A percentile compares a stretch with the other conserved stretches of the same genome.
phyloP scores from a whole-genome alignment of 345 rosid genomes.

The Iberis pinnata region DNA sequence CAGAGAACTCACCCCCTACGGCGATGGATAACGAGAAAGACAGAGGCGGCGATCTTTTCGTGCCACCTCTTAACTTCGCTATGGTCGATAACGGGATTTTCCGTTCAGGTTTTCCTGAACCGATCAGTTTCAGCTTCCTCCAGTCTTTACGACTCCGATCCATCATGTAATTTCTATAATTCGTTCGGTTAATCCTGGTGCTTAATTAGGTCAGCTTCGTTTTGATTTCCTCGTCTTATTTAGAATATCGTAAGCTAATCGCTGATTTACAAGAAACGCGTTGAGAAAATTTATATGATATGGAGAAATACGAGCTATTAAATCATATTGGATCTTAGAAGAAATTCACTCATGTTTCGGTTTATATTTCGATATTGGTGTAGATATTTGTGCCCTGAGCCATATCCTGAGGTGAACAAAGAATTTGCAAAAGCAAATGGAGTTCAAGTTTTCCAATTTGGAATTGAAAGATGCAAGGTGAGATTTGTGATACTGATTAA shows the following conservation, averaged over 20 bases:
- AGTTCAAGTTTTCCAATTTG: conserved; percentile 64
- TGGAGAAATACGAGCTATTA: not conserved
- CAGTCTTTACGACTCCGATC: conserved; percentile 58
- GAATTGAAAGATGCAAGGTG: conserved; percentile 72
- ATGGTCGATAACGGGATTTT: conserved; percentile 63
- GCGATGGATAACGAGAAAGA: conserved; percentile 25
- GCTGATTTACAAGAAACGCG: not conserved
- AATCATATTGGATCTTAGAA: no score
- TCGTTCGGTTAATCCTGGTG: not conserved
- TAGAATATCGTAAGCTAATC: not conserved
- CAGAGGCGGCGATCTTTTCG: conserved; percentile 37
- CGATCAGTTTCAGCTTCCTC: conserved; percentile 60
- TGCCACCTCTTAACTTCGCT: conserved; percentile 73
- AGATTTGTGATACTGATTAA: not conserved
- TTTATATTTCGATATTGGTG: not conserved
- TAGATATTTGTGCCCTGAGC: conserved; percentile 68
- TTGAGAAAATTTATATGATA: not conserved
- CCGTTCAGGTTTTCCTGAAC: conserved; percentile 69
- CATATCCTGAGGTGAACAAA: conserved; percentile 51
- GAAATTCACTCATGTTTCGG: not conserved
- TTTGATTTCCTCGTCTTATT: not conserved
- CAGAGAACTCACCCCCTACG: conserved; percentile 17
- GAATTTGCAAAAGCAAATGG: conserved; percentile 50
- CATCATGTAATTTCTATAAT: conserved; percentile 39
- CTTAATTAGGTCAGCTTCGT: not conserved